Evolutionary conservation across 768 basidiomycete species (phyloP).

Genomic region (Termitomyces sp.): DNA sequence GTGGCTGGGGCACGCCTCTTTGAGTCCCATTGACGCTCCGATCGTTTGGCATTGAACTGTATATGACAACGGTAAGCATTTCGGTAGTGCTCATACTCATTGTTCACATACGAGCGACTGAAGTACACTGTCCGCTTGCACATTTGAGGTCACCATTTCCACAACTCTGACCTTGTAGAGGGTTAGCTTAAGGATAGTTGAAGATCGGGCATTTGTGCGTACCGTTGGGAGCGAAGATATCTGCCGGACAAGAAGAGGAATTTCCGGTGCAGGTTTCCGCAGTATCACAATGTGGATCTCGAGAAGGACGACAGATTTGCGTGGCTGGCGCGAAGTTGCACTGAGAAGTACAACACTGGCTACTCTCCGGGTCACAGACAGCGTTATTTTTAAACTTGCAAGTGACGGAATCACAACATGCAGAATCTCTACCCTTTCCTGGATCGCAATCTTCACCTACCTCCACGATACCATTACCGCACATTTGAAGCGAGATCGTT

Average conservation of each 20-base stretch:
- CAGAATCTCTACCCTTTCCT: conserved; percentile 47
- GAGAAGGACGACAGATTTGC: conserved; percentile 65
- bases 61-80: neutral
- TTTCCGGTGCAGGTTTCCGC: conserved; percentile 73
- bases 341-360: conserved; percentile 63
- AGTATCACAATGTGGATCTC: conserved; percentile 63
- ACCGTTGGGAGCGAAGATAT: conserved; percentile 60
- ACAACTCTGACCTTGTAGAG: conserved; percentile 51
- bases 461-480: conserved; percentile 81
- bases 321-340: conserved; percentile 66
- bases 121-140: conserved; percentile 77
- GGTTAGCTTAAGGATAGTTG: neutral
- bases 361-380: conserved; percentile 73
- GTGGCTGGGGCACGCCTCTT: conserved; percentile 46
- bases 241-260: conserved; percentile 64
- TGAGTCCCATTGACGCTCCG: conserved; percentile 5
- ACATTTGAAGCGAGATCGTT: conserved; percentile 64
- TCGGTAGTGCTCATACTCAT: neutral
- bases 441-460: conserved; percentile 87
- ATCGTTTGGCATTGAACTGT: conserved; percentile 55
- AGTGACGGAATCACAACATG: conserved; percentile 68
- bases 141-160: conserved; percentile 61
- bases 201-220: conserved; percentile 11
- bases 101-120: conserved; percentile 47
- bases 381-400: conserved; percentile 73